A percentile compares a stretch with the other conserved stretches of the same genome.
phyloP scores from a whole-genome alignment of 371 early-diverging fungal genomes.

The Syncephalastrum monosporum region DNA sequence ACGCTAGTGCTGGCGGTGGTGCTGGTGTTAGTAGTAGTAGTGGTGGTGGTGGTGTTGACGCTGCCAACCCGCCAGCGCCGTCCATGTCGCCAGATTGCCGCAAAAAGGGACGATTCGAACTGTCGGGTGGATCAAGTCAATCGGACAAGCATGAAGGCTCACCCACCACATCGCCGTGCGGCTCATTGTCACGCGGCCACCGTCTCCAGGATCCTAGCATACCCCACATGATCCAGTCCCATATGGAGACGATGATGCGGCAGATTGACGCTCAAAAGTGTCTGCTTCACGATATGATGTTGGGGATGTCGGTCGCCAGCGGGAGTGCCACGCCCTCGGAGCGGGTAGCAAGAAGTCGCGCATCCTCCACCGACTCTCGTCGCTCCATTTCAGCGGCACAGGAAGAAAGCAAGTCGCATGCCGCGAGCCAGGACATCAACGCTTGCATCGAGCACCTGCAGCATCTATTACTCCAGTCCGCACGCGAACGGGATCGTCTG shows the following conservation, averaged over 20 bases:
- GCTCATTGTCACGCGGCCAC: constrained; percentile 32
- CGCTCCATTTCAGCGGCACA: constrained; percentile 4
- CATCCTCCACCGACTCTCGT: constrained; percentile 1
- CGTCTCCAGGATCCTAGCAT: constrained; percentile 6
- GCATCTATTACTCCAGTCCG: constrained; percentile 36
- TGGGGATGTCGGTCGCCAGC: constrained; percentile 8
- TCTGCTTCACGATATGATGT: constrained; percentile 30
- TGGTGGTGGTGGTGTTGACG: neutral
- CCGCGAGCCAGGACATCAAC: neutral
- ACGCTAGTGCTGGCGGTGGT: neutral
- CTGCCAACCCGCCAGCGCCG: neutral
- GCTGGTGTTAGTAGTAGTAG: neutral
- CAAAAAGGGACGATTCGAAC: constrained; percentile 26
- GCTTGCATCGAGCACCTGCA: constrained; percentile 28
- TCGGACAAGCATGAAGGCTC: constrained; percentile 10
- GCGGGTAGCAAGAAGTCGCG: neutral
- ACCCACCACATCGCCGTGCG: constrained; percentile 23
- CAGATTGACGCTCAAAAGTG: constrained; percentile 31
- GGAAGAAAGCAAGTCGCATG: neutral
- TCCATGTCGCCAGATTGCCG: constrained; percentile 19
- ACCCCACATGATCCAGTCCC: constrained; percentile 17
- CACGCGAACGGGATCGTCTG: constrained; percentile 52
- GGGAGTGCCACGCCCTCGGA: neutral
- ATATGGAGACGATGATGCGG: constrained; percentile 31
- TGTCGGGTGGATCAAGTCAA: constrained; percentile 13